A percentile compares a stretch with the other conserved stretches of the same genome.
These are phyloP conservation scores for Blastocystis sp. DNA, from an alignment of 352 stramenopile species.

Conservation along the genomic window DNA sequence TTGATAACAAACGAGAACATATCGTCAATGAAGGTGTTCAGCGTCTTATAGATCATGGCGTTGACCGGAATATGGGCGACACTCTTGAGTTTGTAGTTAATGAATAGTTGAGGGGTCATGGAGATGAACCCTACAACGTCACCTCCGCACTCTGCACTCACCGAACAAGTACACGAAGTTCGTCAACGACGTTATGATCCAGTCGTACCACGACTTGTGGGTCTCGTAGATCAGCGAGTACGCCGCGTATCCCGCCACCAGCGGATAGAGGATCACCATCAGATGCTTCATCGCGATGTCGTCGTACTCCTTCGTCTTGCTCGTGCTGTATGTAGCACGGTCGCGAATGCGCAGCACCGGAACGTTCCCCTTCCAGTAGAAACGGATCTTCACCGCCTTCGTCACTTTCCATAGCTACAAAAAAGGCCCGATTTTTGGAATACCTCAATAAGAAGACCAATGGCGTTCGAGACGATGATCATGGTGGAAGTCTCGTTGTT, in stretches of 20 bases:
- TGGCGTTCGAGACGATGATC: constrained; percentile 74
- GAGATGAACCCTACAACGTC: constrained; percentile 83
- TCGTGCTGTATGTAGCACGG: constrained; percentile 56
- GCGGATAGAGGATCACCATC: constrained; percentile 69
- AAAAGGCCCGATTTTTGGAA: neutral
- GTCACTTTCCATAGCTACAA: constrained; percentile 63
- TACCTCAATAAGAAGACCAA: constrained; percentile 67
- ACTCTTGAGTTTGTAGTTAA: constrained; percentile 95
- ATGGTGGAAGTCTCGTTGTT: constrained; percentile 92
- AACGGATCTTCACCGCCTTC: constrained; percentile 61
- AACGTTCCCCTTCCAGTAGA: constrained; percentile 49
- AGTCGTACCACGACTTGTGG: constrained; percentile 93
- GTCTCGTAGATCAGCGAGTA: constrained; percentile 85
- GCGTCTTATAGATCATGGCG: constrained; percentile 92
- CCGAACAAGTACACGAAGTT: constrained; percentile 93
- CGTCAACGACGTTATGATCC: constrained; percentile 87
- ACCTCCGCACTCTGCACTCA: neutral
- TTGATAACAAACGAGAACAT: constrained; percentile 92
- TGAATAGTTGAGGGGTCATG: constrained; percentile 95
- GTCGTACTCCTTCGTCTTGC: constrained; percentile 73
- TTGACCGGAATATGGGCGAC: constrained; percentile 85
- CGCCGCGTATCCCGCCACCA: constrained; percentile 84
- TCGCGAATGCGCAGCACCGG: constrained; percentile 55
- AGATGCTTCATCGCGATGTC: constrained; percentile 71
- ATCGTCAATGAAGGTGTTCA: constrained; percentile 96